Base-by-base conservation (phyloP, 169 alveolate genomes). In the Plasmodium fragile region DNA sequence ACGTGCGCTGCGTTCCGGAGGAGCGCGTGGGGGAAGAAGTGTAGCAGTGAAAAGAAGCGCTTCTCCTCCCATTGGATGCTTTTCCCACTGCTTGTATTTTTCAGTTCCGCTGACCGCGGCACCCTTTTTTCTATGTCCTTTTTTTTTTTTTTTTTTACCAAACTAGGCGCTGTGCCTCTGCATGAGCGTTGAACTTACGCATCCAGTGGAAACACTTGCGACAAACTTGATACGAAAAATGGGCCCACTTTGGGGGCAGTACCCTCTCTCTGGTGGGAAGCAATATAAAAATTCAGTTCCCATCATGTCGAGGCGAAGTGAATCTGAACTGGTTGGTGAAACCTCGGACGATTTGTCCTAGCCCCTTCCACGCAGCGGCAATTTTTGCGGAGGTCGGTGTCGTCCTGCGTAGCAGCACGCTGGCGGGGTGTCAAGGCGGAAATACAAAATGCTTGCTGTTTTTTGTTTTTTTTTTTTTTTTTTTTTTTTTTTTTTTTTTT, bases 1-100 rank as follows among this genome's bases (percentile, higher is more conserved):
- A 95, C 32, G 59, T 95, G 25, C 83, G 45, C 16, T 92, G 92
- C n/a, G 25, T 69, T 11, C 93, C 92, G 6, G 4, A 22, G 52
- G n/a, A 10, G 53, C n/a, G n/a, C 6, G 8, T 4, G 25, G 8
- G 22, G 0, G 34, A 34, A 13, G 13, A 59, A 4, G 32, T 59
- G 2, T 16, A 25, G 34, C 1, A 10, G 73, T 59, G 25, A 32
- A 18, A 39, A 1, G 32, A 25, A 5, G 25, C 32, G 8, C 32
- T 25, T 59, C 11, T 3, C 30, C 11, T 3, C 30, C 34, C 32
- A 59, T 43, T 43, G 16, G 53, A 8, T 43, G n/a, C 53, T 43
- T 43, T 43, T 4, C n/a, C n/a, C 53, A 43, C 3, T 43, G 11
- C n/a, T n/a, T 3, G 16, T 41, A 3, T 3, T 41, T 8, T 41